These are phyloP conservation scores for Clavispora santaluciae DNA, from an alignment of 805 yeast species.

Conservation along the genomic window DNA sequence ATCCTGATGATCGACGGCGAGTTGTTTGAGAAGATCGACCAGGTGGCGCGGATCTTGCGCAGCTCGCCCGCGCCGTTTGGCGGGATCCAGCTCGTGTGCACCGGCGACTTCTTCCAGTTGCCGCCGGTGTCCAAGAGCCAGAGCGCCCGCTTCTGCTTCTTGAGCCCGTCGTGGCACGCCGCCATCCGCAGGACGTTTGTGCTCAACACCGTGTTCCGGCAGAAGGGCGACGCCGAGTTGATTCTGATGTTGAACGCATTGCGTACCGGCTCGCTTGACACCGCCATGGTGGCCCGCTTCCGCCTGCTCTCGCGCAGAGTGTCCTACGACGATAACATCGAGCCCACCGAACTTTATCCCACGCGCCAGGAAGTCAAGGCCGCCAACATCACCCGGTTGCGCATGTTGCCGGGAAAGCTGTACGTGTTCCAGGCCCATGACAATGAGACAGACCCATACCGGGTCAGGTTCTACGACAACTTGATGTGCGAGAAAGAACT, in stretches of 20 bases:
- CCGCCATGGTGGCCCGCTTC: constrained; percentile 47
- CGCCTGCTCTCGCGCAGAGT: constrained; percentile 48
- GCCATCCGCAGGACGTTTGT: constrained; percentile 55
- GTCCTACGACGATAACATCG: constrained; percentile 50
- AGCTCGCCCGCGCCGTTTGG: constrained; percentile 57
- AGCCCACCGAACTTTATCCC: constrained; percentile 71
- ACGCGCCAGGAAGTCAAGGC: constrained; percentile 67
- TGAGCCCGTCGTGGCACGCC: constrained; percentile 56
- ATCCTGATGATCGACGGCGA: constrained; percentile 75
- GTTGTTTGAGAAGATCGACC: constrained; percentile 58
- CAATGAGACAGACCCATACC: constrained; percentile 46
- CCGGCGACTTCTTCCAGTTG: constrained; percentile 80
- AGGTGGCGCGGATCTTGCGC: constrained; percentile 51
- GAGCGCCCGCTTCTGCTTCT: constrained; percentile 53
- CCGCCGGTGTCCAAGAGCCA: constrained; percentile 59
- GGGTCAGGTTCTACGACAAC: constrained; percentile 42
- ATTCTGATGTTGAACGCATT: constrained; percentile 72
- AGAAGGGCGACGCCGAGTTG: constrained; percentile 65
- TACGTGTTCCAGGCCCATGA: constrained; percentile 48
- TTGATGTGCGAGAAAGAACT: constrained; percentile 69
- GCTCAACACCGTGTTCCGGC: constrained; percentile 66
- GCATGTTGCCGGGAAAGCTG: constrained; percentile 39
- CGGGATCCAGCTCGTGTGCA: constrained; percentile 68
- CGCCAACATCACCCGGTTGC: constrained; percentile 53
- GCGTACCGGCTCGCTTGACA: constrained; percentile 56